Conservation (phyloP, 805 yeast species). For the Torulaspora indica region DNA sequence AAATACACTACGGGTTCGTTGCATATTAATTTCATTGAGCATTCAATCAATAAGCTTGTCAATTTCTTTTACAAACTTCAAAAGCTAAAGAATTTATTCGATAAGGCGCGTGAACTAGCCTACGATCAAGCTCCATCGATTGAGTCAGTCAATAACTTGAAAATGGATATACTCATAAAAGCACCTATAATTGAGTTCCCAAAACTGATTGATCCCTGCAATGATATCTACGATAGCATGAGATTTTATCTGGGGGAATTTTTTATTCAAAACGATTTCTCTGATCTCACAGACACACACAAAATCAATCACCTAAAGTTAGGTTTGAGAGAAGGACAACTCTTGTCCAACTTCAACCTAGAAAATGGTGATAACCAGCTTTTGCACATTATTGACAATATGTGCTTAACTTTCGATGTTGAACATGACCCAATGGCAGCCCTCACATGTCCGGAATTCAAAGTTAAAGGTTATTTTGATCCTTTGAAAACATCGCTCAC, state of each 20-base stretch:
- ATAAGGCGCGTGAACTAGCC: slow-evolving; percentile 83
- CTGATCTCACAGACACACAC: slow-evolving; percentile 23
- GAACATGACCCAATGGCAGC: slow-evolving; percentile 45
- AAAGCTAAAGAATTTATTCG: slow-evolving; percentile 85
- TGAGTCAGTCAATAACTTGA: slow-evolving; percentile 49
- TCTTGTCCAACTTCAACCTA: slow-evolving; percentile 58
- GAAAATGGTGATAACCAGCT: slow-evolving; percentile 44
- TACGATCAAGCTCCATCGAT: slow-evolving; percentile 71
- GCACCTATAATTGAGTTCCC: slow-evolving; percentile 89
- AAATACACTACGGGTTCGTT: slow-evolving; percentile 61
- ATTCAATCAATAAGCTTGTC: slow-evolving; percentile 64
- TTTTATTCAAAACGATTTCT: slow-evolving; percentile 59
- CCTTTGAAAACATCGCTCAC: slow-evolving; percentile 56
- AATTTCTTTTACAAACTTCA: slow-evolving; percentile 68
- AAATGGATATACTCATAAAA: slow-evolving; percentile 63
- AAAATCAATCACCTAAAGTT: slow-evolving; percentile 54
- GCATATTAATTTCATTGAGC: slow-evolving; percentile 73
- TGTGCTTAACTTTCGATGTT: slow-evolving; percentile 58
- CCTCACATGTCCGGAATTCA: slow-evolving; percentile 44
- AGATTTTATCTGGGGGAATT: slow-evolving; percentile 80
- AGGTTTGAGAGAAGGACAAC: slow-evolving; percentile 66
- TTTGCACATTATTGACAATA: slow-evolving; percentile 59
- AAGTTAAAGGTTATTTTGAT: slow-evolving; percentile 53
- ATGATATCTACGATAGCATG: slow-evolving; percentile 51
- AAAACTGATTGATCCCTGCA: slow-evolving; percentile 41